phyloP scores from a whole-genome alignment of 2,329 filamentous ascomycete genomes.

The Aureobasidium sp. region DNA sequence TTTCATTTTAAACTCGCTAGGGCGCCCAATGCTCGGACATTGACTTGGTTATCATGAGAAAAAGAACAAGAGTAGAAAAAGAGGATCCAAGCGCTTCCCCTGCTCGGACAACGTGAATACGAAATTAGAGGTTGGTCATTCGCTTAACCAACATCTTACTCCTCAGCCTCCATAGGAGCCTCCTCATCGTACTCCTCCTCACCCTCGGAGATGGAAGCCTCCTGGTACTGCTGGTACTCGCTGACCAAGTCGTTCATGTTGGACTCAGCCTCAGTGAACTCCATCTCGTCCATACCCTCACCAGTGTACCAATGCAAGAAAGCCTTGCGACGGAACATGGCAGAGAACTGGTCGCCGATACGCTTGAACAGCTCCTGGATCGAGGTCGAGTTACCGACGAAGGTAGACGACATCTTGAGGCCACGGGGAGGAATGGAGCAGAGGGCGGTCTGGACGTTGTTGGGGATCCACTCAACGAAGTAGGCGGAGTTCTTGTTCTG shows the following conservation, averaged over 20 bases:
- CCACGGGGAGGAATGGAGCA: conserved; percentile 98
- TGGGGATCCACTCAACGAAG: conserved; percentile 99
- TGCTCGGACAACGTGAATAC: conserved; percentile 9
- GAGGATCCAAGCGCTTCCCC: conserved; percentile 8
- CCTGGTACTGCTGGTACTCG: conserved; percentile 99
- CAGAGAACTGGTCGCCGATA: conserved; percentile 98
- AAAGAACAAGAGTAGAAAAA: conserved; percentile 8
- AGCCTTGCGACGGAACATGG: conserved; percentile 99
- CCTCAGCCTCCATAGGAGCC: conserved; percentile 61
- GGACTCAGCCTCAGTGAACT: conserved; percentile 99
- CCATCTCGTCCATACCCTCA: conserved; percentile 99
- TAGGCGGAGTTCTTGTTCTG: conserved; percentile 99
- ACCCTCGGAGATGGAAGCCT: conserved; percentile 92
- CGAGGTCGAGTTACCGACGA: conserved; percentile 97
- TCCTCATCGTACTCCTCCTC: conserved; percentile 95
- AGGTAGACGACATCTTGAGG: conserved; percentile 98
- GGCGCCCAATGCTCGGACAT: conserved; percentile 10
- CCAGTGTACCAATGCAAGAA: conserved; percentile 99
- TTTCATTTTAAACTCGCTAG: conserved; percentile 12
- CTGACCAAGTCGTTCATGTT: conserved; percentile 99
- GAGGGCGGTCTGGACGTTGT: conserved; percentile 99
- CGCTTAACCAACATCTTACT: conserved; percentile 38
- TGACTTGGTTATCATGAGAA: conserved; percentile 8
- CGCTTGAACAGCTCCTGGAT: conserved; percentile 99
- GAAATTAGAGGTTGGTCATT: background rate